Base-by-base conservation (phyloP, 148 eudicot species). In the Simmondsia chinensis region DNA sequence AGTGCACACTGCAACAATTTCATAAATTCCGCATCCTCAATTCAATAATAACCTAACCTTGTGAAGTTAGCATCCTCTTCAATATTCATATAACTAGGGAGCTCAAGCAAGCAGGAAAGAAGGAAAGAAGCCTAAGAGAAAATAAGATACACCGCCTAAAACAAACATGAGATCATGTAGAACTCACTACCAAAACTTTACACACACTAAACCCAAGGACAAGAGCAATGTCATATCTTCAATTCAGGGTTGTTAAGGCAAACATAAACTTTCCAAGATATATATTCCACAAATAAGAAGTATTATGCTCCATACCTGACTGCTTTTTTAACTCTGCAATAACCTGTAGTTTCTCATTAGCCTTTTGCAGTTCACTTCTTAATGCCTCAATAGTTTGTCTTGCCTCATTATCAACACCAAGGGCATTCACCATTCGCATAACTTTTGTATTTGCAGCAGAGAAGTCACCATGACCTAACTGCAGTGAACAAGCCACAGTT, bases 391-490 rank as follows among this genome's bases (percentile, higher is more conserved):
- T 91, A 42, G 96, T 86, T 65, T 82, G 82, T 55, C 79, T 76
- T 43, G 96, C 95, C 61, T 91, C 99, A 45, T 52, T 73, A 23
- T 93, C 99, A 56, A 77, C 96, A 39, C 87, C 94, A 45, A 93
- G 72, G 49, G 87, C 73, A 66, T 86, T 93, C 52, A 93, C 96
- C 99, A 93, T 86, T 38, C 99, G 94, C 45, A 86, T 58, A 60
- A 93, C 96, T 73, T 86, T 93, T 23, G 99, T 93, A 53, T 60
- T 93, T 39, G 89, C 65, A 39, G 87, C 63, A 33, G 99, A 93
- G 66, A 70, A 93, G 60, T 93, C 96, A 23, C 99, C 99, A 73
- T 86, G 99, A 21, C 96, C 99, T 34, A 93, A 49, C 99, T 93
- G 80, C 61, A 69, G 38, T 64, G 52, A 36, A 53, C n/a, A 26